These are phyloP conservation scores for Solanum chilense DNA, from an alignment of 257 asterid species.

Conservation along the genomic window DNA sequence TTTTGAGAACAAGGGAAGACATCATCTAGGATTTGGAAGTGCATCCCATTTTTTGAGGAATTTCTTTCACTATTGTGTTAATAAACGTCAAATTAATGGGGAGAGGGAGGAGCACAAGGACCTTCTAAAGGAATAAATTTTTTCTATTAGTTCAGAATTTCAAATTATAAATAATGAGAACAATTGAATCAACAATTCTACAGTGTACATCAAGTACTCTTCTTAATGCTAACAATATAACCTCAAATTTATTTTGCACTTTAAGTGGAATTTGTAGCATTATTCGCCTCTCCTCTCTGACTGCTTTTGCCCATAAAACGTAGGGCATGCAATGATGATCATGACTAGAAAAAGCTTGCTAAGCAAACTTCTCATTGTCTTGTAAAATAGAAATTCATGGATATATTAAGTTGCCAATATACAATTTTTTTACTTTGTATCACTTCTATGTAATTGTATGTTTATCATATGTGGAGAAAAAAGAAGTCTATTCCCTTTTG, in stretches of 20 bases:
- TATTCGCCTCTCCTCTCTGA: background rate
- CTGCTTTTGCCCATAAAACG: background rate
- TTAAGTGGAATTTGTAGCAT: background rate
- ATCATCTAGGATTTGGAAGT: background rate
- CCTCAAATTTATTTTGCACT: background rate
- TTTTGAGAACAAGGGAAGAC: background rate
- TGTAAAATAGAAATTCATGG: background rate
- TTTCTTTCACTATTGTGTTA: background rate
- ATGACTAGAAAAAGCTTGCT: background rate
- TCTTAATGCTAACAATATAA: background rate
- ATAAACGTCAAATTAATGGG: background rate
- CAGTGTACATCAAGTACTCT: background rate
- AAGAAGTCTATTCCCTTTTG: too few relatives aligned
- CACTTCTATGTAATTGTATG: background rate
- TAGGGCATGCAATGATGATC: background rate
- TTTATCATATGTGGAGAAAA: too few relatives aligned
- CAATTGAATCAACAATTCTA: background rate
- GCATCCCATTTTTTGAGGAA: background rate
- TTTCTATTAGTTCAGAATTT: background rate
- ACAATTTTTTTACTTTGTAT: background rate
- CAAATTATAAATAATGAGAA: background rate
- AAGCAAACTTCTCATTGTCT: background rate
- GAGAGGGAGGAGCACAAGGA: background rate
- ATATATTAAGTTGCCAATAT: background rate
- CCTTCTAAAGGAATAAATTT: background rate